A percentile compares a stretch with the other conserved stretches of the same genome.
phyloP scores from a whole-genome alignment of 257 asterid genomes.

The Echium plantagineum region DNA sequence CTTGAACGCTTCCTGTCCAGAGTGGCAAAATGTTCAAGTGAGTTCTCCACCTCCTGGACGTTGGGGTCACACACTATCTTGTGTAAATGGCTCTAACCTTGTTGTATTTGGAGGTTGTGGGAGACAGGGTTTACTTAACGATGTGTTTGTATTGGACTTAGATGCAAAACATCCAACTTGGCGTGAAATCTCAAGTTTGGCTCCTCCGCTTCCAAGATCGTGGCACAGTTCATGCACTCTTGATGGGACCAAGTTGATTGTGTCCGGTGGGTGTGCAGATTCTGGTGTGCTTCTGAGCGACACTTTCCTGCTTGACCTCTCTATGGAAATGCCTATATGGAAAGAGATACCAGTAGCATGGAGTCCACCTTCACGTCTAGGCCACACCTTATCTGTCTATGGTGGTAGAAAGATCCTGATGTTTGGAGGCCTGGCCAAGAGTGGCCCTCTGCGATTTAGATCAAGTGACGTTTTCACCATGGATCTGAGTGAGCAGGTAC shows the following conservation, averaged over 20 bases:
- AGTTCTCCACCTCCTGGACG: too few relatives aligned
- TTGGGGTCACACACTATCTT: constrained; percentile 37
- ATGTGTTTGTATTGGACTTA: constrained; percentile 79
- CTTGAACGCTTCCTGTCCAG: too few relatives aligned
- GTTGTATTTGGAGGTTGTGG: constrained; percentile 96
- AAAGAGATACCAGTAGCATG: constrained; percentile 78
- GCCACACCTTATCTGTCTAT: constrained; percentile 36
- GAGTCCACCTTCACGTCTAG: constrained; percentile 89
- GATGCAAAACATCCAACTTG: constrained; percentile 31
- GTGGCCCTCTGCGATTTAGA: constrained; percentile 80
- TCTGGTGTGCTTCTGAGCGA: constrained; percentile 78
- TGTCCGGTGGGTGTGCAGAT: constrained; percentile 91
- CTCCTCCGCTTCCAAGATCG: constrained; percentile 25
- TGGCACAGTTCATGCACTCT: constrained; percentile 98
- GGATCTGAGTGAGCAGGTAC: constrained; percentile 84
- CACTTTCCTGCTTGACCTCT: constrained; percentile 73
- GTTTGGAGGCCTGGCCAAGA: constrained; percentile 75
- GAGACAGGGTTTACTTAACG: constrained; percentile 87
- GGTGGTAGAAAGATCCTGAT: constrained; percentile 79
- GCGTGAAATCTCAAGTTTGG: too few relatives aligned
- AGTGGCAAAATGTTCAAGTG: too few relatives aligned
- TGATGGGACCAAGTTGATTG: constrained; percentile 84
- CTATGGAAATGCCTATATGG: constrained; percentile 76
- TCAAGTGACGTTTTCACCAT: constrained; percentile 91
- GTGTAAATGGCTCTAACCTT: constrained; percentile 81